Base-by-base conservation (phyloP, 805 yeast genomes). In the Saccharomycopsis malanga region DNA sequence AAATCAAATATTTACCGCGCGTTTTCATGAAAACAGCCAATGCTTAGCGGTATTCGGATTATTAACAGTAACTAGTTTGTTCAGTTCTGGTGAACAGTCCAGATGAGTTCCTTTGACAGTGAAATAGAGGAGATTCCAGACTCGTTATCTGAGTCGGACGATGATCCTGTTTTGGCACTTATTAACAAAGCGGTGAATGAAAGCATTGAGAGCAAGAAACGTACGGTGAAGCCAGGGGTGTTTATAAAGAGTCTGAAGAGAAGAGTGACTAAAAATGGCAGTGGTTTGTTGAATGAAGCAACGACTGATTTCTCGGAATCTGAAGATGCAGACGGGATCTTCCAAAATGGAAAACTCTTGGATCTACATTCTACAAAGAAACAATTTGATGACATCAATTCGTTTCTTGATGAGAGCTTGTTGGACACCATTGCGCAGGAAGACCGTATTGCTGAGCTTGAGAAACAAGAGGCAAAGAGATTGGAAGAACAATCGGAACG, bases 371-470 rank as follows among this genome's bases (percentile, higher is more conserved):
- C 36, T 7, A n/a, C 17, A 18, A 32, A 32, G 36, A n/a, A 32
- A 6, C 17, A 32, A 5, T 32, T 32, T 32, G 36, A 7, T 7
- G 36, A 32, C 15, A 32, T 32, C 5, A 32, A 32, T 36, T 14
- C 24, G 9, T 46, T 41, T 30, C 24, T 46, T 9, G 49, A 46
- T 22, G 30, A 46, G 21, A 30, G 35, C 21, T 27, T 46, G 17
- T 29, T 46, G 21, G 36, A 41, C 25, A 46, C 45, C 22, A 34
- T 46, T 12, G 37, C 27, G 3, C 22, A 41, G 15, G 49, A 46
- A 32, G 27, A 46, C 4, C 21, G 29, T 18, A 46, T 46, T 22
- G 34, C 27, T 6, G 41, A 32, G 4, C 29, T 37, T 22, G 44
- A 40, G 34, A 35, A 39, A 23, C 22, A 30, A 12, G 44, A 41